Evolutionary conservation across 768 basidiomycete species (phyloP).

Genomic region (Suillus alpinus): DNA sequence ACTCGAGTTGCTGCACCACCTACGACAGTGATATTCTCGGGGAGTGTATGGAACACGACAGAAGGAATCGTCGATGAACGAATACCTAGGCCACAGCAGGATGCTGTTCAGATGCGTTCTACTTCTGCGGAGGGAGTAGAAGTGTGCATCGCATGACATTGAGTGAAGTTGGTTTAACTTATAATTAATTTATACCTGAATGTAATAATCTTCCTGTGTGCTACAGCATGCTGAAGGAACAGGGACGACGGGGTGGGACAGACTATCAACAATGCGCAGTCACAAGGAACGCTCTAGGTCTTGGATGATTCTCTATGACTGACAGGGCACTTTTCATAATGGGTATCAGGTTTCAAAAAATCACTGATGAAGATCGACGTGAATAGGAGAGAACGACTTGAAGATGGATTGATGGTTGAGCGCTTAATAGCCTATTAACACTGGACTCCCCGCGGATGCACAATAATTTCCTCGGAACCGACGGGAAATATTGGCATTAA

Average conservation of each 20-base stretch:
- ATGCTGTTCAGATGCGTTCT: not conserved
- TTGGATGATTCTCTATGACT: not conserved
- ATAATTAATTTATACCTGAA: not conserved
- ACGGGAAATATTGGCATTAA: slow-evolving; percentile 12
- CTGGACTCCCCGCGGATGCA: slow-evolving; percentile 17
- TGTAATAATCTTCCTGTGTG: not conserved
- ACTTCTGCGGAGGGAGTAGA: not conserved
- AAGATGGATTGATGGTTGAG: no score
- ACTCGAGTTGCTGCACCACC: not conserved
- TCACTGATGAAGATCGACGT: not conserved
- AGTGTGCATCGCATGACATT: not conserved
- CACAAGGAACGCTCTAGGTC: no score
- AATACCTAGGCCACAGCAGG: not conserved
- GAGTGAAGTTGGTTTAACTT: not conserved
- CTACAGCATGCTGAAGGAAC: not conserved
- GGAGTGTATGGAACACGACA: not conserved
- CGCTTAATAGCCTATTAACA: not conserved
- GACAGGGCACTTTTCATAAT: slow-evolving; percentile 4
- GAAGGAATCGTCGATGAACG: not conserved
- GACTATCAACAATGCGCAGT: not conserved
- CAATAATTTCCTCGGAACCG: slow-evolving; percentile 28
- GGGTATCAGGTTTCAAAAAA: not conserved
- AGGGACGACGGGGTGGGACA: not conserved
- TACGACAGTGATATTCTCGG: not conserved
- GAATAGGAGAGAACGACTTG: slow-evolving; percentile 14